Evolutionary conservation across 768 basidiomycete genomes (phyloP), one percentile per base, ranked within the genome.

Genomic region (Amanita brunnescens): DNA sequence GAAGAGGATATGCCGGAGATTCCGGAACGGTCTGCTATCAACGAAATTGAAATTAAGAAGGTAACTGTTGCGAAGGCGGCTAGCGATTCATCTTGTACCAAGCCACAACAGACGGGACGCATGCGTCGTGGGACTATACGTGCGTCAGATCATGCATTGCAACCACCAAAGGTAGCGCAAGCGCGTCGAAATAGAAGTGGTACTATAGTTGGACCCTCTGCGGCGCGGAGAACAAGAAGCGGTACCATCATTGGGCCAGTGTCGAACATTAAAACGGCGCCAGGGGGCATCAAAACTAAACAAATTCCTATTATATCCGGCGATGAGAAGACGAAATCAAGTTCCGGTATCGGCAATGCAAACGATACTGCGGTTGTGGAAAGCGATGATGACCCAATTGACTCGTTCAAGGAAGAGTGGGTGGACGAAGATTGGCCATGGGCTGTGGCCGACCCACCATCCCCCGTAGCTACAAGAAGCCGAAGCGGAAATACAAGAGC

Each of bases 111-210:
- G 10, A n/a, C 12, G 3, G 49, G 49, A 16, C 39, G 49, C 29
- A 51, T 64, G 54, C 73, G 78, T 14, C 77, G 69, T 21, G 75
- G 69, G 54, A 80, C 73, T 47, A 79, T 72, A 59, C 77, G 70
- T 47, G 76, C 71, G 44, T 78, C 70, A n/a, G 54, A 49, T 50
- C 48, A 37, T 29, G 47, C 23, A 16, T 49, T n/a, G 2, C 46
- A 26, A 46, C 44, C 39, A 40, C 44, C 26, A 43, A 37, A 49
- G 46, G 50, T n/a, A 42, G 37, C 40, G 3, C 54, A 56, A 33
- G 61, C 70, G 10, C 64, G 68, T 18, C 69, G 78, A 7, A 73
- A 74, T 7, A 70, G 77, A 41, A 78, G 76, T 44, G 78, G 75
- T 2, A 78, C 78, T 2, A 61, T 78, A 32, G 66, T 73, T 32